Evolutionary conservation across 202 grass and related monocot genomes (phyloP), one percentile per base, ranked within the genome.

Genomic region (Elaeis oleifera): DNA sequence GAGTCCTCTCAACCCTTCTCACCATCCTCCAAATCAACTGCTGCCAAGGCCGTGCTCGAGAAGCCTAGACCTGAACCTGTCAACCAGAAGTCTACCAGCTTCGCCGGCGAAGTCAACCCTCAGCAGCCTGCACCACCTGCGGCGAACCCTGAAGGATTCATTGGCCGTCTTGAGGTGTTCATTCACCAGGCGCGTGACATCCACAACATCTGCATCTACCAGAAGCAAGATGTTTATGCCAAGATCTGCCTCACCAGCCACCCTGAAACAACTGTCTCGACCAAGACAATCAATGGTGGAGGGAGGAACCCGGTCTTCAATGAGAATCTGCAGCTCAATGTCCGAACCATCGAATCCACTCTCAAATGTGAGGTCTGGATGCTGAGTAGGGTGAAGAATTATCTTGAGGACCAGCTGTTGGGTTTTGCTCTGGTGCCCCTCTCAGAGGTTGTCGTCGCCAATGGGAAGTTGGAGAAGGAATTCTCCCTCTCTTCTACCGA

Each of bases 151-250:
- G 4, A 56, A 8, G 65, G 36, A 15, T 56, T 23, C 65, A 39
- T 68, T 6, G 65, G 65, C 18, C 48, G 54, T 44, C 53, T 68
- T 16, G 65, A 68, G 16, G 52, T 68, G 26, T 68, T 56, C 50
- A 53, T 68, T 16, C 65, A 68, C 13, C 65, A 68, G 16, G 65
- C 65, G 19, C 65, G 65, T 1, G 65, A 68, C 53, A 68, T 68
- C 27, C 65, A 68, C 65, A 68, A 68, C 65, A 68, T 68, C 53
- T 68, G 65, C 53, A 68, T 68, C 65, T 68, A 68, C 65, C 65
- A 48, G 28, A 68, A 68, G 28, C 65, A 68, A 39, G 65, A 68
- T 16, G 65, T 68, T 15, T 68, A 56, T 19, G 65, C 65, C 28
- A 68, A 68, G 65, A 18, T 68, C 16, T 56, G 26, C 27, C 65